These are phyloP conservation scores for Musa itinerans DNA, from an alignment of 176 grass and related monocot species.

Conservation along the genomic window DNA sequence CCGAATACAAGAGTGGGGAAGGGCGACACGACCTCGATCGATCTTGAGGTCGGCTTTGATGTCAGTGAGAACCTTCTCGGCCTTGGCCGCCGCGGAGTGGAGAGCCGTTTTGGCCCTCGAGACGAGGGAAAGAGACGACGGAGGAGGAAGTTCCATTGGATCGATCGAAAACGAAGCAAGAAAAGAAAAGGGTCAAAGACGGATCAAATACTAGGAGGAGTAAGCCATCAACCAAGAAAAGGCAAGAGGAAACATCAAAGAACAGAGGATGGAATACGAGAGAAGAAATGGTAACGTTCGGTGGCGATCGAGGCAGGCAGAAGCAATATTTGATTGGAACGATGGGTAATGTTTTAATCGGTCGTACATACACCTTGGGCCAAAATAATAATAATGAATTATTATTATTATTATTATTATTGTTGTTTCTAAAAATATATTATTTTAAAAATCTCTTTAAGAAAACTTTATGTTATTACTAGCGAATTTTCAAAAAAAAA, in stretches of 20 bases:
- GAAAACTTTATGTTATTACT: too few species aligned
- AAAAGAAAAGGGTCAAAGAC: background rate
- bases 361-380: too few species aligned
- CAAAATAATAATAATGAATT: too few species aligned
- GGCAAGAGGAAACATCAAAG: background rate
- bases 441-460: too few species aligned
- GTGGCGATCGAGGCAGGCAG: background rate
- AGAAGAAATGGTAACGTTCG: background rate
- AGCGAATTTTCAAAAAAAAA: too few species aligned
- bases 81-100: constrained; percentile 71
- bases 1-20: constrained; percentile 13
- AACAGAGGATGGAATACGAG: background rate
- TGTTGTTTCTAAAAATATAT: too few species aligned
- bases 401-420: too few species aligned
- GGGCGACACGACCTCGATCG: constrained; percentile 43
- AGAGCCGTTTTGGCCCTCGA: constrained; percentile 77
- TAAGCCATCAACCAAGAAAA: background rate
- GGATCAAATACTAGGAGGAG: background rate
- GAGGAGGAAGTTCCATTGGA: constrained; percentile 8
- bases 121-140: constrained; percentile 45
- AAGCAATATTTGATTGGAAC: too few species aligned
- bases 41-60: constrained; percentile 56
- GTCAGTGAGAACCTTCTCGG: constrained; percentile 72
- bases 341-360: too few species aligned
- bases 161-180: background rate